A percentile compares a stretch with the other conserved stretches of the same genome.
These are phyloP conservation scores for Fusarium sp. DNA, from an alignment of 2,329 filamentous ascomycete species.

Conservation along the genomic window DNA sequence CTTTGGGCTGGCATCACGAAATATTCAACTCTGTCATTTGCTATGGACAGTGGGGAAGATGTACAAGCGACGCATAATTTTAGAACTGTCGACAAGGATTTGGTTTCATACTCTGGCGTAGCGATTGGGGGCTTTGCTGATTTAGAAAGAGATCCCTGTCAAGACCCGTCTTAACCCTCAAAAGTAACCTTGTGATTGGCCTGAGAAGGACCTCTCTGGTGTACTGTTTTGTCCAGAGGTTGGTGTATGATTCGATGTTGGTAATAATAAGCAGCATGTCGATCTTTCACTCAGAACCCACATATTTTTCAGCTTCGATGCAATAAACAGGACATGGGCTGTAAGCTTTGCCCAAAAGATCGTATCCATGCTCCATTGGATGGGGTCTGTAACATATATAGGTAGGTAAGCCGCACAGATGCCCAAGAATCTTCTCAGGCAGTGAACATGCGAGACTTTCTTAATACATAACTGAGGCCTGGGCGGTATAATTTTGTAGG, in stretches of 20 bases:
- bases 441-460: neutral
- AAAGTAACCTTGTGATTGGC: too few relatives aligned
- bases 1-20: neutral
- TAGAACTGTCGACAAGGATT: neutral
- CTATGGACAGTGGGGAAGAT: too few relatives aligned
- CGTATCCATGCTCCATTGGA: neutral
- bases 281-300: neutral
- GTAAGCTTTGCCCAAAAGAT: neutral
- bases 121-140: too few relatives aligned
- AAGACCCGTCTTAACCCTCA: too few relatives aligned
- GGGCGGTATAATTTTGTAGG: neutral
- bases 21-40: neutral
- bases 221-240: too few relatives aligned
- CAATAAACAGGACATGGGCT: neutral
- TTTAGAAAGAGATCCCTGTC: too few relatives aligned
- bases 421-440: neutral
- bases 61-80: neutral
- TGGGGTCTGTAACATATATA: neutral
- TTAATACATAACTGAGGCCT: neutral
- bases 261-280: neutral
- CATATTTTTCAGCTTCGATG: neutral
- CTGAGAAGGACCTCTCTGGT: too few relatives aligned
- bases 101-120: neutral
- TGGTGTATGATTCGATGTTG: too few relatives aligned
- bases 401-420: neutral